phyloP scores from a whole-genome alignment of 169 alveolate genomes.

The Plasmodium coatneyi region DNA sequence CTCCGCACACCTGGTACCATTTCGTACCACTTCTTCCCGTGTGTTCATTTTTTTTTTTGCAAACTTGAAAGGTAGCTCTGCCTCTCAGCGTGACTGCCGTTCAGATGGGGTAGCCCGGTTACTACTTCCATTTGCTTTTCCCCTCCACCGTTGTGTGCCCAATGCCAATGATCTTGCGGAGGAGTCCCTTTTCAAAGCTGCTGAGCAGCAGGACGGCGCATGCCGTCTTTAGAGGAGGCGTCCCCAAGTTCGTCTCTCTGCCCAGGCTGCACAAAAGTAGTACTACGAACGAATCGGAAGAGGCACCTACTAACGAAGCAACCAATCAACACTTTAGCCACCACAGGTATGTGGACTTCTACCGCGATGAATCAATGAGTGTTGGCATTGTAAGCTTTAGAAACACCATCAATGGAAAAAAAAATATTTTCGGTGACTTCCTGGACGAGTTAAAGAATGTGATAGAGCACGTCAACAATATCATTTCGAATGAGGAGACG shows the following conservation, averaged over 20 bases:
- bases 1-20: background rate
- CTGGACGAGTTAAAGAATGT: conserved; percentile 58
- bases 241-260: background rate
- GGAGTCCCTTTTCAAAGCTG: background rate
- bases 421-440: conserved; percentile 22
- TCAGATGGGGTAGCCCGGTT: no score
- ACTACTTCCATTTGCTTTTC: background rate
- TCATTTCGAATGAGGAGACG: conserved; percentile 46
- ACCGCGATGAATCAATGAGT: conserved; percentile 49
- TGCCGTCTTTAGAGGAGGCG: background rate
- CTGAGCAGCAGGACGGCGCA: background rate
- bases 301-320: background rate
- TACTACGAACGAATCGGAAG: background rate
- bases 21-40: background rate
- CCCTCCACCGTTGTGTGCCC: background rate
- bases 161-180: background rate
- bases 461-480: conserved; percentile 24
- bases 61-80: background rate
- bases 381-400: conserved; percentile 49
- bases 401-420: conserved; percentile 18
- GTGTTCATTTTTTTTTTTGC: background rate
- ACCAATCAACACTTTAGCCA: background rate
- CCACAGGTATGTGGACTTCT: conserved; percentile 54
- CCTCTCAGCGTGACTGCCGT: background rate
- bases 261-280: background rate